Percentiles rank a stretch among this genome's conserved stretches.
These are phyloP conservation scores for Arbutus unedo DNA, from an alignment of 148 eudicot species.

Conservation along the genomic window DNA sequence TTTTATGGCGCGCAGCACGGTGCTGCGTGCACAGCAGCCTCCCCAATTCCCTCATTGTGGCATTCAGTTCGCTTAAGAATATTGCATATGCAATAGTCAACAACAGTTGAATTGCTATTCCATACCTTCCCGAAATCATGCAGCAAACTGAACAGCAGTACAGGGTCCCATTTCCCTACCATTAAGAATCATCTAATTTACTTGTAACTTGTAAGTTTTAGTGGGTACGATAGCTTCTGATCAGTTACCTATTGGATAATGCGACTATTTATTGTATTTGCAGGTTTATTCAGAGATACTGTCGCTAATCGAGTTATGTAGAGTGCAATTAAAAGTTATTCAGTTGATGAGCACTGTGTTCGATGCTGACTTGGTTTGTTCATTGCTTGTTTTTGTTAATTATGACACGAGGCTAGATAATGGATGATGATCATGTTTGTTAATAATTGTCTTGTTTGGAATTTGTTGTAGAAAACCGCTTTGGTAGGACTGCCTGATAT, in stretches of 20 bases:
- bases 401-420: neutral
- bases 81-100: neutral
- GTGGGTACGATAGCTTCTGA: neutral
- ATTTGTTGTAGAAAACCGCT: constrained; percentile 7
- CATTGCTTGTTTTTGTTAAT: constrained; percentile 4
- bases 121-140: neutral
- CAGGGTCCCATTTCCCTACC: neutral
- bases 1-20: too few species aligned
- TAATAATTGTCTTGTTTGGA: neutral
- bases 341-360: constrained; percentile 68
- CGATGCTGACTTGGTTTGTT: constrained; percentile 71
- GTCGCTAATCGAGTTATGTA: constrained; percentile 71
- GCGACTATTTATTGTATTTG: neutral
- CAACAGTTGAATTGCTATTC: neutral
- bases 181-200: neutral
- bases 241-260: neutral
- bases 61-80: neutral
- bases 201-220: neutral
- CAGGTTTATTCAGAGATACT: constrained; percentile 71
- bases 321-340: constrained; percentile 67
- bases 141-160: neutral
- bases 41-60: neutral
- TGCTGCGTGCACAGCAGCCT: too few species aligned
- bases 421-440: neutral
- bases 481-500: constrained; percentile 77